Evolutionary conservation across 176 grass and related monocot species (phyloP), one percentile per base, ranked within the genome.

Genomic region (Calamus simplicifolius): DNA sequence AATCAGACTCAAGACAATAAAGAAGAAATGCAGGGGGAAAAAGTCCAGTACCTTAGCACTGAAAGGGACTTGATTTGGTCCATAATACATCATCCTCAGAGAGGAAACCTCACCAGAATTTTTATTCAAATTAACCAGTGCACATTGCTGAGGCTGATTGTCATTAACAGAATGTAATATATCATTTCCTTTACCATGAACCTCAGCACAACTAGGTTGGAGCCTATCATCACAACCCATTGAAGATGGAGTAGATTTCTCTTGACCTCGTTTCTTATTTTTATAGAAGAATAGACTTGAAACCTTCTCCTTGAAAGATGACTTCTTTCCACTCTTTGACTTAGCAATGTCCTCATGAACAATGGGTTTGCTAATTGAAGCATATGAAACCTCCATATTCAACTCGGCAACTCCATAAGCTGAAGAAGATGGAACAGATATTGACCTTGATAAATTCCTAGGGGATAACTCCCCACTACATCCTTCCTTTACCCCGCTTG

Each of bases 271-370:
- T 79, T 88, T 98, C 73, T 79, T 89, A 73, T 61, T 85, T 73
- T 59, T 89, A 58, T 81, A 92, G 52, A 98, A 98, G 70, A 83
- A 69, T 5, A 98, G 70, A 21, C 81, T 89, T 51, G 93, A 87
- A 63, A 98, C 49, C 29, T 66, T 98, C 70, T 77, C 82, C 70
- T 75, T 83, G 59, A 98, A 92, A 72, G 82, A 94, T 14, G 63
- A 75, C 49, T 79, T 88, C 49, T 79, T 88, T 50, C 62, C 78
- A 26, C 62, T 83, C 62, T 80, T 89, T 59, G 80, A 69, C 56
- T 64, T 98, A 26, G 79, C 51, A 69, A 58, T 54, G 59, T 83
- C 63, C 18, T 70, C 68, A n/a, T 57, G 74, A 59, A 56, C 52
- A 68, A 57, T 48, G 21, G 27, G 16, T 6, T 70, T 50, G 25